Percentiles rank a stretch among this genome's conserved stretches.
Conservation (phyloP, 306 rosid genomes). For the Cicer arietinum region DNA sequence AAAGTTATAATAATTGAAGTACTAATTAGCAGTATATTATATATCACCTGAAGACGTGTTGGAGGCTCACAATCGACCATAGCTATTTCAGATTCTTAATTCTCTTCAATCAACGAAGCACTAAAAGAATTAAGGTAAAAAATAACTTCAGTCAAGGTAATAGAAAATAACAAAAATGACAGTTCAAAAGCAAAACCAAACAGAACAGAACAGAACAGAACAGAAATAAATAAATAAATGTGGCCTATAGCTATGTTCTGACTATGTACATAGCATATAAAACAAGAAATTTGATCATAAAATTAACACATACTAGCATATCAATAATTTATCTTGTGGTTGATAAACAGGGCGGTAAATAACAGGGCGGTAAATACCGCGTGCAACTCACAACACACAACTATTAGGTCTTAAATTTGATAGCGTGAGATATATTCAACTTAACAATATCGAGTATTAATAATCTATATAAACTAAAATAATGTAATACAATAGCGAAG, state of each 20-base stretch:
- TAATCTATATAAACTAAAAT: too few species aligned
- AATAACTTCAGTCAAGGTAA: constrained; percentile 11
- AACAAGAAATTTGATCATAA: too few species aligned
- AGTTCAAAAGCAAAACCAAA: background rate
- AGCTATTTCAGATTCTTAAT: constrained; percentile 39
- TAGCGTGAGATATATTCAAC: too few species aligned
- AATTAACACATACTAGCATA: background rate
- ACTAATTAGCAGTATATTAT: background rate
- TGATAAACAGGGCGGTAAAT: too few species aligned
- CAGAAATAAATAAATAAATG: too few species aligned
- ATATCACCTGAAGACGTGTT: constrained; percentile 57
- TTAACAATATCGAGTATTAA: too few species aligned
- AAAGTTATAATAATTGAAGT: background rate
- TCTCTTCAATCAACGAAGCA: constrained; percentile 46
- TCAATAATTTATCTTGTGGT: background rate
- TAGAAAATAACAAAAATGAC: background rate
- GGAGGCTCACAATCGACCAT: constrained; percentile 49
- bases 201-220: background rate
- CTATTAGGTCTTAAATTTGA: too few species aligned
- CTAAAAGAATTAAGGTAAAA: constrained; percentile 13
- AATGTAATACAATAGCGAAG: background rate
- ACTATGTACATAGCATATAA: background rate
- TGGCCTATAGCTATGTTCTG: background rate
- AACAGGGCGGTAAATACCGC: too few species aligned
- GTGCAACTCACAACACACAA: too few species aligned